These are phyloP conservation scores for Monosporascus sp. DNA, from an alignment of 2,329 filamentous ascomycete species.

Conservation along the genomic window DNA sequence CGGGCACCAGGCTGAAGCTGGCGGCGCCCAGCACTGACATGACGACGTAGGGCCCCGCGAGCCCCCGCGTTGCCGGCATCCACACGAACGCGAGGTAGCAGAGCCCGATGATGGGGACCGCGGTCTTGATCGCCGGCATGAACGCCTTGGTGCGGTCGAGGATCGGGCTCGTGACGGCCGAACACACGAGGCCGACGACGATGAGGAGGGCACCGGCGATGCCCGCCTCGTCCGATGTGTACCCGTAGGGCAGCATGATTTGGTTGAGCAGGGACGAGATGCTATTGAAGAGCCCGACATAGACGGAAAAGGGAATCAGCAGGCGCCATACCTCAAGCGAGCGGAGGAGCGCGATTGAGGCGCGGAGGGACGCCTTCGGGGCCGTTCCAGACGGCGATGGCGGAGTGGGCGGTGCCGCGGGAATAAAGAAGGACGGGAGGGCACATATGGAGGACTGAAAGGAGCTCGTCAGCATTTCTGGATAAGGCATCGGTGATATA, in stretches of 20 bases:
- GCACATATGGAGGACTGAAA: constrained; percentile 46
- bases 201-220: constrained; percentile 88
- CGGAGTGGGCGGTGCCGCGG: constrained; percentile 70
- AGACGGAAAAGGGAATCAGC: constrained; percentile 73
- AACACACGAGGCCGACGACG: constrained; percentile 72
- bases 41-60: constrained; percentile 69
- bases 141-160: constrained; percentile 82
- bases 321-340: constrained; percentile 76
- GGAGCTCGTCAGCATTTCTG: constrained; percentile 38
- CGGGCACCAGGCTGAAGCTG: constrained; percentile 74
- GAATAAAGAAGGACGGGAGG: constrained; percentile 78
- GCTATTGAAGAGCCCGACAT: constrained; percentile 92
- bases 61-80: constrained; percentile 54
- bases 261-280: constrained; percentile 85
- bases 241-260: constrained; percentile 81
- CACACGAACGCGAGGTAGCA: constrained; percentile 76
- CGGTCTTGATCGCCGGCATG: constrained; percentile 63
- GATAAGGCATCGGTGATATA: too few species aligned
- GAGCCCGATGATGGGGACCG: constrained; percentile 69
- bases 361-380: constrained; percentile 47
- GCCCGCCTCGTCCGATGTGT: constrained; percentile 76
- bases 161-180: constrained; percentile 74
- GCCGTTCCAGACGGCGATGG: constrained; percentile 62
- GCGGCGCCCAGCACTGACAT: constrained; percentile 73
- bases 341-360: constrained; percentile 49